Evolutionary conservation across 306 rosid genomes (phyloP).

Genomic region (Vachellia collinsii): DNA sequence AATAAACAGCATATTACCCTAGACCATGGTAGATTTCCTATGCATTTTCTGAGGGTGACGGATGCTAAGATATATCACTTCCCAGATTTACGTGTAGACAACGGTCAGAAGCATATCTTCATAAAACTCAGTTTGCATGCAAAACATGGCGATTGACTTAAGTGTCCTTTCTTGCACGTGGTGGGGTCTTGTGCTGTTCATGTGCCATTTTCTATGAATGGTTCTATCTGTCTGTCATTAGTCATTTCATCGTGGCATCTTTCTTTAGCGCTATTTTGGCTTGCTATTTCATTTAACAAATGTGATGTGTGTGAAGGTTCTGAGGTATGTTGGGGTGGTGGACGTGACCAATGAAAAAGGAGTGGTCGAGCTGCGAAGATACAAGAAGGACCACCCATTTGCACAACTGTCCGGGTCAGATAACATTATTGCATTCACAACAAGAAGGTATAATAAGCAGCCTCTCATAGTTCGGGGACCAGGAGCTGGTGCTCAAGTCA

Average conservation of each 20-base stretch:
- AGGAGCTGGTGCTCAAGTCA: slow-evolving; percentile 98
- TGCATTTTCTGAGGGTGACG: neutral
- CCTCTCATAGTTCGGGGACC: slow-evolving; percentile 96
- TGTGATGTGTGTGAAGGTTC: slow-evolving; percentile 63
- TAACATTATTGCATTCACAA: slow-evolving; percentile 91
- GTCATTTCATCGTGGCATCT: neutral
- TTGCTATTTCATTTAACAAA: slow-evolving; percentile 10
- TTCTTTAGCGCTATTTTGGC: neutral
- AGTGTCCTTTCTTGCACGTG: neutral
- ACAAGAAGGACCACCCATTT: slow-evolving; percentile 93
- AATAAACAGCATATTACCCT: neutral
- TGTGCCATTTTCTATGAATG: neutral
- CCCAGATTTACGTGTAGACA: neutral
- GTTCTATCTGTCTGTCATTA: neutral
- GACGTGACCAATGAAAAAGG: slow-evolving; percentile 74
- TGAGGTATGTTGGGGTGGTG: slow-evolving; percentile 97
- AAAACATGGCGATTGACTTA: neutral
- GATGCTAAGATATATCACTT: neutral
- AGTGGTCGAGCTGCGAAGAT: slow-evolving; percentile 69
- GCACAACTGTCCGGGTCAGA: slow-evolving; percentile 95
- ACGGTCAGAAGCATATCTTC: neutral
- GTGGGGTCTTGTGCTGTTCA: neutral
- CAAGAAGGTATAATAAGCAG: slow-evolving; percentile 76
- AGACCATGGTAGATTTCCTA: too few relatives aligned
- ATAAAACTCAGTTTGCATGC: slow-evolving; percentile 12